phyloP scores from a whole-genome alignment of 2,329 filamentous ascomycete species.

The Fusarium torulosum region DNA sequence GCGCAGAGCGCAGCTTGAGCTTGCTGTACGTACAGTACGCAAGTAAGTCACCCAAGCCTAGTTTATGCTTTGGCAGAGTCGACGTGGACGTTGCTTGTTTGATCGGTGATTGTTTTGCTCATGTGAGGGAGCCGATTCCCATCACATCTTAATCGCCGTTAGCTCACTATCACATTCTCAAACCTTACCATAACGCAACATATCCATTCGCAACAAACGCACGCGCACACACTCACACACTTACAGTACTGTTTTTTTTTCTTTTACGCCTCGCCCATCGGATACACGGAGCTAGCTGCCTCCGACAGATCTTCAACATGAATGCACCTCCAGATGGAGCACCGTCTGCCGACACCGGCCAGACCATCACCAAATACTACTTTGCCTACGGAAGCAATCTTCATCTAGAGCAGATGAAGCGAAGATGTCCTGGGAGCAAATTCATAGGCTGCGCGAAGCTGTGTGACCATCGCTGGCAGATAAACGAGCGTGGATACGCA shows the following conservation, averaged over 20 bases:
- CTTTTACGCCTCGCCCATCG: conserved; percentile 19
- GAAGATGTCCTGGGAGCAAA: conserved; percentile 57
- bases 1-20: conserved; percentile 10
- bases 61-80: conserved; percentile 31
- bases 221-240: not conserved
- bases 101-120: conserved; percentile 24
- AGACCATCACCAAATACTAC: conserved; percentile 54
- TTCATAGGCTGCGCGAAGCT: conserved; percentile 57
- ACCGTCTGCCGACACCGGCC: conserved; percentile 33
- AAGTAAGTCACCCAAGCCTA: too few relatives aligned
- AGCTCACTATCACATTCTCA: conserved; percentile 37
- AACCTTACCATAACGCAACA: conserved; percentile 21
- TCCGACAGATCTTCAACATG: conserved; percentile 45
- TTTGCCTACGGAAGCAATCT: conserved; percentile 64
- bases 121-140: conserved; percentile 41
- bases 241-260: not conserved
- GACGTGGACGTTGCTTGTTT: conserved; percentile 30
- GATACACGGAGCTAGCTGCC: conserved; percentile 43
- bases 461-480: conserved; percentile 58
- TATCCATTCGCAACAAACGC: not conserved
- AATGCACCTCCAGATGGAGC: conserved; percentile 36
- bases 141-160: conserved; percentile 42
- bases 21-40: conserved; percentile 30
- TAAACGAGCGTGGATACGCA: conserved; percentile 62
- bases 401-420: conserved; percentile 59